These are phyloP conservation scores for Saccharomyces kudriavzevii DNA, from an alignment of 805 yeast species.

Conservation along the genomic window DNA sequence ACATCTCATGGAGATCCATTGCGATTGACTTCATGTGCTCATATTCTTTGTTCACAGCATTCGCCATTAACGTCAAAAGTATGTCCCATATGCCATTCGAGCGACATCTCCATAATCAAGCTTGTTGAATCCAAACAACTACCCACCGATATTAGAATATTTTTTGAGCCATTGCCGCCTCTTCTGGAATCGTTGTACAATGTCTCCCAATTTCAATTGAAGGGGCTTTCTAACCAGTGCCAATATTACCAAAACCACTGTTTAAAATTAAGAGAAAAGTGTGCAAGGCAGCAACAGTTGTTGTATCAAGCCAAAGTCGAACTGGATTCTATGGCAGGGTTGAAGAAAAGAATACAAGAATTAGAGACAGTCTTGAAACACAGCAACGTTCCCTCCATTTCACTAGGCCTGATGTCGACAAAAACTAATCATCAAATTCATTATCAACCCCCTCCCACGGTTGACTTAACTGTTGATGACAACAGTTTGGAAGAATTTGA, in stretches of 20 bases:
- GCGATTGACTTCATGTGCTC: conserved; percentile 34
- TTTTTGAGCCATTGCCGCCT: conserved; percentile 23
- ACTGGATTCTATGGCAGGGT: conserved; percentile 17
- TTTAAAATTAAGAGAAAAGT: conserved; percentile 19
- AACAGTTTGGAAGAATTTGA: conserved; percentile 3
- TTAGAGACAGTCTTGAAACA: conserved; percentile 4
- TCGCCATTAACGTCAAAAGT: conserved; percentile 1
- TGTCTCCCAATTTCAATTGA: conserved; percentile 26
- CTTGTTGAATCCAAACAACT: conserved; percentile 13
- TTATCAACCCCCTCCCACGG: conserved; percentile 18
- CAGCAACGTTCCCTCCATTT: not conserved
- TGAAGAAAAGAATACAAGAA: conserved; percentile 13
- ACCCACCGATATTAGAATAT: conserved; percentile 18
- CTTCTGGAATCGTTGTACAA: conserved; percentile 21
- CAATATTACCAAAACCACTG: conserved; percentile 21
- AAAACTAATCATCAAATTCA: not conserved
- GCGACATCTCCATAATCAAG: conserved; percentile 16
- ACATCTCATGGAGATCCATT: conserved; percentile 18
- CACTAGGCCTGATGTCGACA: not conserved
- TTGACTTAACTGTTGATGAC: conserved; percentile 22
- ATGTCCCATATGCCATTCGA: conserved; percentile 17
- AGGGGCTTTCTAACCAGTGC: conserved; percentile 18
- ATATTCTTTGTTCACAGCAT: conserved; percentile 31
- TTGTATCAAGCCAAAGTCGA: conserved; percentile 22
- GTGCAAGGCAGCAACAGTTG: conserved; percentile 22